Percentiles rank a stretch among this genome's conserved stretches.
Conservation (phyloP, 2,329 filamentous ascomycete genomes). For the Botrytis squamosa region DNA sequence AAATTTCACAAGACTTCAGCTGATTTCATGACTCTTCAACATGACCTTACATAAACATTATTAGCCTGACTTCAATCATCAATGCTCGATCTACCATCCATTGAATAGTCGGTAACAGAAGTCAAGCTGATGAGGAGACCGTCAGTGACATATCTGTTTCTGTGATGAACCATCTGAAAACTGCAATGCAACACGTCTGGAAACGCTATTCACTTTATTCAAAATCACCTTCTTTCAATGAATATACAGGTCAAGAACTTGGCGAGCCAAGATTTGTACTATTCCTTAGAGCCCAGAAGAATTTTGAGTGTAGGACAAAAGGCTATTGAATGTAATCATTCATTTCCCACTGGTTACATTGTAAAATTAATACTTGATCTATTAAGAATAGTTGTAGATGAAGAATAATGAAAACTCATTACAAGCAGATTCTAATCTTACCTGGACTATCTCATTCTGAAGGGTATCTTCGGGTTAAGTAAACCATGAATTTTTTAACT, state of each 20-base stretch:
- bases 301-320: not conserved
- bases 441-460: accelerated
- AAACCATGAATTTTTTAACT: not conserved
- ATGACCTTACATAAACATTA: not conserved
- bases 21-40: not conserved
- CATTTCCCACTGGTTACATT: not conserved
- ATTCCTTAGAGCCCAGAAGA: too few relatives aligned
- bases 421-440: not conserved
- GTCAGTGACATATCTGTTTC: not conserved
- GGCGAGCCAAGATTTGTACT: not conserved
- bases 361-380: not conserved
- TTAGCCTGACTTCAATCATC: not conserved
- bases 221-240: not conserved
- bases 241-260: not conserved
- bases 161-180: not conserved
- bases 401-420: not conserved
- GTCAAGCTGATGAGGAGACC: not conserved
- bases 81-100: not conserved
- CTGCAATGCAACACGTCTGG: accelerated
- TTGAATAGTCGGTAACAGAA: accelerated
- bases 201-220: not conserved
- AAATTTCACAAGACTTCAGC: not conserved
- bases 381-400: not conserved
- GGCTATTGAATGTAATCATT: not conserved
- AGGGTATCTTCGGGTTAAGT: not conserved